Evolutionary conservation across 2,329 filamentous ascomycete genomes (phyloP), one percentile per base, ranked within the genome.

Genomic region (Xylariomycetidae sp.): DNA sequence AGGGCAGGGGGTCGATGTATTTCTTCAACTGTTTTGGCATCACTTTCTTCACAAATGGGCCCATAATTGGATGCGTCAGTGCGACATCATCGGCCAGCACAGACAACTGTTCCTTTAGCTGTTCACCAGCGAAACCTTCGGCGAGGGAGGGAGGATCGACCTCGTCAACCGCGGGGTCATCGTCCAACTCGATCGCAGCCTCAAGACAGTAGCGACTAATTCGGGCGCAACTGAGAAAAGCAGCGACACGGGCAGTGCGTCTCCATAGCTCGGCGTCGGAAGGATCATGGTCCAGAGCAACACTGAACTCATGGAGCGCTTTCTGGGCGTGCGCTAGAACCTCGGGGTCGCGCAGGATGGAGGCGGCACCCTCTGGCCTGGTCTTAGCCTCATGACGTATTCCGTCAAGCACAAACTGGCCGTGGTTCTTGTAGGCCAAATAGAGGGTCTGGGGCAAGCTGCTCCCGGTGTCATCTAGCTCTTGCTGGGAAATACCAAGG

Each of bases 361-460:
- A 46, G 4, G 47, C 39, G 6, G 45, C 45, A 12, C 54, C 44
- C 12, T 42, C 38, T 5, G 46, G 40, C 8, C 49, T 39, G 3
- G 47, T 41, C 19, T 62, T 63, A 9, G 64, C 57, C 29, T 62
- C 69, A 57, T 75, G 64, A 47, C 70, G 79, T 46, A 82, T 75
- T 37, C 64, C 67, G 55, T 98, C 90, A n/a, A 98, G 68, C 37
- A 82, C 68, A 53, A 94, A 95, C 53, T 96, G 86, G 25, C 88
- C 92, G 61, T 90, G 81, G 49, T 96, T 98, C 60, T 96, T 98
- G 67, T 93, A 87, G 1, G 90, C 85, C 6, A 98, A 73, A 52
- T 95, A 95, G 14, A 96, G 71, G 9, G 93, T 88, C 53, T 95
- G 89, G 0, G 86, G 82, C 8, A 96, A 66, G 30, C 82, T 90